Evolutionary conservation across 352 stramenopile species (phyloP).

Genomic region (Phytophthora ohioensis): DNA sequence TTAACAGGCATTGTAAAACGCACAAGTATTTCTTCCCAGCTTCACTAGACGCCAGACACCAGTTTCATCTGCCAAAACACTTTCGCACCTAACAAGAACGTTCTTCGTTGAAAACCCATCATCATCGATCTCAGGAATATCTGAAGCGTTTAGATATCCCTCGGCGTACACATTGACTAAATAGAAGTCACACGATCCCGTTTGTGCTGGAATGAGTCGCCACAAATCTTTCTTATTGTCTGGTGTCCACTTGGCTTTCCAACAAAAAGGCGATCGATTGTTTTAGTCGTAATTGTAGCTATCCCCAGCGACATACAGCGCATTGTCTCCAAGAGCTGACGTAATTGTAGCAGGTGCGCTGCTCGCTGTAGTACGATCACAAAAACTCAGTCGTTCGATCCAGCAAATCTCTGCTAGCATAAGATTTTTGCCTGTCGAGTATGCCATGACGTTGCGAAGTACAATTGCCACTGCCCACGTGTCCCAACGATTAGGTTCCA

Average conservation of each 20-base stretch:
- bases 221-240: conserved; percentile 25
- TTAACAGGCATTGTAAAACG: conserved; percentile 8
- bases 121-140: not conserved
- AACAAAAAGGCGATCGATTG: conserved; percentile 18
- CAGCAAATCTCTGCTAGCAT: conserved; percentile 21
- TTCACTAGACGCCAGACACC: conserved; percentile 16
- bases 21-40: not conserved
- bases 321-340: not conserved
- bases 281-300: not conserved
- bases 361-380: conserved; percentile 6
- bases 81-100: conserved; percentile 4
- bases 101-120: conserved; percentile 5
- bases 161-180: conserved; percentile 10
- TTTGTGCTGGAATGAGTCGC: conserved; percentile 14
- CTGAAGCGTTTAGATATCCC: conserved; percentile 9
- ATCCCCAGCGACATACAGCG: conserved; percentile 9
- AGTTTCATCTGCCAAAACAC: not conserved
- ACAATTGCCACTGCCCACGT: conserved; percentile 1
- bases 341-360: conserved; percentile 9
- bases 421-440: not conserved
- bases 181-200: conserved; percentile 13
- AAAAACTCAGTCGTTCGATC: conserved; percentile 9
- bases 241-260: conserved; percentile 9
- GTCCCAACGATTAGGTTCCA: not conserved
- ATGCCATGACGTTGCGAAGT: conserved; percentile 4